Conservation (phyloP, 202 grass and related monocot genomes). For the Dendrocalamus latiflorus region DNA sequence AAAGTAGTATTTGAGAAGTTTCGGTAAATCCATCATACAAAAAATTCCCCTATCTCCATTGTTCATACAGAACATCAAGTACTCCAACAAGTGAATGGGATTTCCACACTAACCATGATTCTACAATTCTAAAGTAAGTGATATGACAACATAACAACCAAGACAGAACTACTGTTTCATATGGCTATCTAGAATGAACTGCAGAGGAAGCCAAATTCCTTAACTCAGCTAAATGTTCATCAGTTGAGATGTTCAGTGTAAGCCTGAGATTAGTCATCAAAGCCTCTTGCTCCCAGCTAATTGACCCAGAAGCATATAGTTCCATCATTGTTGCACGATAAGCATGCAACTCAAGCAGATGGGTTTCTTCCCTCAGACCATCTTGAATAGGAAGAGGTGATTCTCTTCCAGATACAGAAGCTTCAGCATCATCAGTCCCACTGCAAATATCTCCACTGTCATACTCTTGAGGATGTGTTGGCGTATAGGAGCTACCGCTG, state of each 20-base stretch:
- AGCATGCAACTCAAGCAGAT: conserved; percentile 73
- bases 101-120: conserved; percentile 39
- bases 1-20: conserved; percentile 26
- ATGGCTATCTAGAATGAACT: conserved; percentile 47
- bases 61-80: conserved; percentile 40
- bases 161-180: conserved; percentile 12
- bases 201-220: conserved; percentile 50
- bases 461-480: conserved; percentile 33
- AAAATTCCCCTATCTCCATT: conserved; percentile 27
- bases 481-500: conserved; percentile 33
- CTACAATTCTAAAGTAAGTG: conserved; percentile 17
- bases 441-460: conserved; percentile 40
- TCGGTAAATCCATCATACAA: conserved; percentile 35
- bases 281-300: conserved; percentile 79
- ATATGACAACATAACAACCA: conserved; percentile 17
- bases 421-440: conserved; percentile 46
- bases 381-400: conserved; percentile 32
- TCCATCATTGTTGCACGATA: conserved; percentile 61
- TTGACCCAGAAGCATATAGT: conserved; percentile 59
- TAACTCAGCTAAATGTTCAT: conserved; percentile 69
- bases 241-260: conserved; percentile 72
- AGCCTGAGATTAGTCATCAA: conserved; percentile 72
- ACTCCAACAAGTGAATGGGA: conserved; percentile 23
- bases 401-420: conserved; percentile 52
- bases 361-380: conserved; percentile 40